Evolutionary conservation across 192 early-diverging fungal genomes (phyloP).

Genomic region (Thoreauomyces humboldtii): DNA sequence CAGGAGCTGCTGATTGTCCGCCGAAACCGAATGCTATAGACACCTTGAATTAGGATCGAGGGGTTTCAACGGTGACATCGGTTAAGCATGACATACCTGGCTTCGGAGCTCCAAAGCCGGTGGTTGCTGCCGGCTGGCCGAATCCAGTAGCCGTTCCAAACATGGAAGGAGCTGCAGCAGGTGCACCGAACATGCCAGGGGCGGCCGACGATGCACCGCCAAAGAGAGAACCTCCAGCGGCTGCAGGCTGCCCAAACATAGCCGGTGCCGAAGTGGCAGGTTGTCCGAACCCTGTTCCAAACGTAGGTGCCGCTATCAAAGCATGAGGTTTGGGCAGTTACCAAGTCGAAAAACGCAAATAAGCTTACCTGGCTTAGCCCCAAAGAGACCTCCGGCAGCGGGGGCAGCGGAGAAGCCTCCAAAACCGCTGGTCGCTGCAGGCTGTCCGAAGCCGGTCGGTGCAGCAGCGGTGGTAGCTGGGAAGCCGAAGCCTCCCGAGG

Average conservation of each 20-base stretch:
- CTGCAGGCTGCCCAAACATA: background rate
- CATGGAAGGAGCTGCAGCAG: slow-evolving; percentile 1
- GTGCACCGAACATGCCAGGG: background rate
- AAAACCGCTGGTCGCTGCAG: background rate
- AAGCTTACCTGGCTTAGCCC: background rate
- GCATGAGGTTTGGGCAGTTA: too few species aligned
- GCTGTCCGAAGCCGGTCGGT: slow-evolving; percentile 26
- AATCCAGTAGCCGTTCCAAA: slow-evolving; percentile 1
- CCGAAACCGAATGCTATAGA: slow-evolving; percentile 10
- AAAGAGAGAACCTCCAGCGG: background rate
- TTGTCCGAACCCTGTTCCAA: slow-evolving; percentile 19
- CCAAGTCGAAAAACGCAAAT: too few species aligned
- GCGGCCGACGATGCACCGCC: slow-evolving; percentile 8
- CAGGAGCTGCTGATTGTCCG: slow-evolving; percentile 20
- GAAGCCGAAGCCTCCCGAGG: slow-evolving; percentile 13
- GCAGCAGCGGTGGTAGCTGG: slow-evolving; percentile 35
- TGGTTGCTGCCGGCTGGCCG: slow-evolving; percentile 13
- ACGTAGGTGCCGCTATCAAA: too few species aligned
- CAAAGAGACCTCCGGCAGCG: background rate
- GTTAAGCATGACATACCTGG: slow-evolving; percentile 12
- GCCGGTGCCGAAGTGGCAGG: slow-evolving; percentile 8
- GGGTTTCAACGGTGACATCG: background rate
- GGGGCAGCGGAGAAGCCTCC: background rate
- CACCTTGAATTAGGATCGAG: background rate
- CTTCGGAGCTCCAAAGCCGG: background rate